phyloP scores from a whole-genome alignment of 2,329 filamentous ascomycete species.

The Aspergillus sp. region DNA sequence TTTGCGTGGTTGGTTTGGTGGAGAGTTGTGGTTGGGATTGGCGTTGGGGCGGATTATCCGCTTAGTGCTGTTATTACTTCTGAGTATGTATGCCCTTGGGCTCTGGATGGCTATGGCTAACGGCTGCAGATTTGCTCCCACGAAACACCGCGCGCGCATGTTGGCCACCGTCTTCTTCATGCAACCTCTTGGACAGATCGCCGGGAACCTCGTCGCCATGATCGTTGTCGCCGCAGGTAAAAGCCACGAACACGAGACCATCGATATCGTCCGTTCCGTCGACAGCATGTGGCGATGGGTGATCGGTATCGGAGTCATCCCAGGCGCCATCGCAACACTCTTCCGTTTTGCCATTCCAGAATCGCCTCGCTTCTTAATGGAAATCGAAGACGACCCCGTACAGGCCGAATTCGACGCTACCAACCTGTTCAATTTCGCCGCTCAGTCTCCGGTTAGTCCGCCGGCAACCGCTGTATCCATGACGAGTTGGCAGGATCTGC shows the following conservation, averaged over 20 bases:
- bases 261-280: constrained; percentile 34
- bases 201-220: constrained; percentile 57
- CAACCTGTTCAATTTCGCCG: constrained; percentile 44
- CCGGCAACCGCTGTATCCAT: constrained; percentile 2
- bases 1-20: constrained; percentile 43
- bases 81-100: constrained; percentile 45
- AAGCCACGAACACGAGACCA: constrained; percentile 14
- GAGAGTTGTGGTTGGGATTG: constrained; percentile 45
- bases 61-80: constrained; percentile 61
- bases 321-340: constrained; percentile 56
- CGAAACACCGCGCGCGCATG: constrained; percentile 60
- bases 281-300: constrained; percentile 63
- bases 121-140: constrained; percentile 41
- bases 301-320: constrained; percentile 58
- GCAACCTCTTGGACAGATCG: constrained; percentile 61
- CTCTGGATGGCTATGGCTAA: constrained; percentile 1
- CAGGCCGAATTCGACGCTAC: constrained; percentile 56
- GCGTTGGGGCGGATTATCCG: constrained; percentile 63
- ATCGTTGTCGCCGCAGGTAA: constrained; percentile 32
- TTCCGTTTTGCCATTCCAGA: constrained; percentile 63
- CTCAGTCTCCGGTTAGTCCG: constrained; percentile 14
- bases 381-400: constrained; percentile 56
- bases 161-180: constrained; percentile 62
- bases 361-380: constrained; percentile 58
- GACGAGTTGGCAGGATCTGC: constrained; percentile 15